Percentiles rank a stretch among this genome's conserved stretches.
Evolutionary conservation across 2,329 filamentous ascomycete genomes (phyloP).

Genomic region (Botryosphaeria dothidea): DNA sequence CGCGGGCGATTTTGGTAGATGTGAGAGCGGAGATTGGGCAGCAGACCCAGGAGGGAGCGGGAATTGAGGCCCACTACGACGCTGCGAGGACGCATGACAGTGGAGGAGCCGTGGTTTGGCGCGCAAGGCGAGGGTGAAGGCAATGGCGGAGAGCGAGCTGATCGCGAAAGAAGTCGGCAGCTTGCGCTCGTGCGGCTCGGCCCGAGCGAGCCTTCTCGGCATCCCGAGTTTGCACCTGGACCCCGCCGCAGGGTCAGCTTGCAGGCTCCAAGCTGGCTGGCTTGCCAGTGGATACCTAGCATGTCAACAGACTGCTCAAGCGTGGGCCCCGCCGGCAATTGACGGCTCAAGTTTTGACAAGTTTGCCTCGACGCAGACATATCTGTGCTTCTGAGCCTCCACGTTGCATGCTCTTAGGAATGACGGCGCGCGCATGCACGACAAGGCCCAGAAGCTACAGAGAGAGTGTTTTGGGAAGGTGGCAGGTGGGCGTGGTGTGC

Average conservation of each 20-base stretch:
- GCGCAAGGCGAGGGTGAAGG: not conserved
- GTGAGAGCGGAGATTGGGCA: conserved; percentile 32
- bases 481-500: too few relatives aligned
- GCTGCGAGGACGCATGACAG: conserved; percentile 27
- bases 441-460: too few relatives aligned
- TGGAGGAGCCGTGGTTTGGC: not conserved
- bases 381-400: too few relatives aligned
- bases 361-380: too few relatives aligned
- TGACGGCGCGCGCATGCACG: too few relatives aligned
- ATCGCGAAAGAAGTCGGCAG: not conserved
- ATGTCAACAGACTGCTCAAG: too few relatives aligned
- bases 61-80: conserved; percentile 26
- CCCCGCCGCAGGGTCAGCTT: not conserved
- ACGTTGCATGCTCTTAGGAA: too few relatives aligned
- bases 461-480: too few relatives aligned
- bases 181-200: not conserved
- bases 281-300: too few relatives aligned
- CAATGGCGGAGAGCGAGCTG: not conserved
- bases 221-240: not conserved
- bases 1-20: conserved; percentile 34
- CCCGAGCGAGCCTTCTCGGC: not conserved
- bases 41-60: conserved; percentile 28
- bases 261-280: not conserved
- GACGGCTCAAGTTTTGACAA: too few relatives aligned
- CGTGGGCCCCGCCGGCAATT: too few relatives aligned